A percentile compares a stretch with the other conserved stretches of the same genome.
phyloP scores from a whole-genome alignment of 2,329 filamentous ascomycete species.

The Chaetomium sp. region DNA sequence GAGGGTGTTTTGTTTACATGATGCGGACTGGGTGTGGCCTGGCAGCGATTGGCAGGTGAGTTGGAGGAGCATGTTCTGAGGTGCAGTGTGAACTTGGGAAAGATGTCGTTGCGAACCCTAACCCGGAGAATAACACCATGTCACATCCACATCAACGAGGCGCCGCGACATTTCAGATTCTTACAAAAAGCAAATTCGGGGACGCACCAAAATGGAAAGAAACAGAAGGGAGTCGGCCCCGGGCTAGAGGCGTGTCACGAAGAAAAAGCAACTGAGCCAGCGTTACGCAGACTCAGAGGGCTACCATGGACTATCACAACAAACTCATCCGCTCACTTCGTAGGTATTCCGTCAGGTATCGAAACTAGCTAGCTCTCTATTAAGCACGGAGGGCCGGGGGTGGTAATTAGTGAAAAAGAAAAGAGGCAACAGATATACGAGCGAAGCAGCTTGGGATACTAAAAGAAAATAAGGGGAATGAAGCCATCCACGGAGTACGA shows the following conservation, averaged over 20 bases:
- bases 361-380: slow-evolving; percentile 36
- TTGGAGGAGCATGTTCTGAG: background rate
- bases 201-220: too few species aligned
- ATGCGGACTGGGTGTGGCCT: background rate
- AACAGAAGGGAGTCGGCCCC: too few species aligned
- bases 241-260: too few species aligned
- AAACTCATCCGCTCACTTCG: slow-evolving; percentile 11
- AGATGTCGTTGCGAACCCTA: too few species aligned
- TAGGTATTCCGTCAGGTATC: slow-evolving; percentile 36
- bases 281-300: too few species aligned
- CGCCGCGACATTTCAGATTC: too few species aligned
- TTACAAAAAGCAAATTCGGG: too few species aligned
- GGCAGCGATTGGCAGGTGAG: background rate
- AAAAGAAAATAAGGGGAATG: slow-evolving; percentile 39
- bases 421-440: slow-evolving; percentile 21
- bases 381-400: slow-evolving; percentile 29
- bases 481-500: slow-evolving; percentile 36
- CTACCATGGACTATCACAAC: background rate
- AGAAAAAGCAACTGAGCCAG: too few species aligned
- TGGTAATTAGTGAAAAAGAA: slow-evolving; percentile 26
- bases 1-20: background rate
- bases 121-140: too few species aligned
- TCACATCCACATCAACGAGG: too few species aligned
- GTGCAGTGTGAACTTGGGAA: background rate
- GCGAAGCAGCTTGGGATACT: slow-evolving; percentile 32